These are phyloP conservation scores for Drechslerella stenobrocha DNA, from an alignment of 2,329 filamentous ascomycete species.

Conservation along the genomic window DNA sequence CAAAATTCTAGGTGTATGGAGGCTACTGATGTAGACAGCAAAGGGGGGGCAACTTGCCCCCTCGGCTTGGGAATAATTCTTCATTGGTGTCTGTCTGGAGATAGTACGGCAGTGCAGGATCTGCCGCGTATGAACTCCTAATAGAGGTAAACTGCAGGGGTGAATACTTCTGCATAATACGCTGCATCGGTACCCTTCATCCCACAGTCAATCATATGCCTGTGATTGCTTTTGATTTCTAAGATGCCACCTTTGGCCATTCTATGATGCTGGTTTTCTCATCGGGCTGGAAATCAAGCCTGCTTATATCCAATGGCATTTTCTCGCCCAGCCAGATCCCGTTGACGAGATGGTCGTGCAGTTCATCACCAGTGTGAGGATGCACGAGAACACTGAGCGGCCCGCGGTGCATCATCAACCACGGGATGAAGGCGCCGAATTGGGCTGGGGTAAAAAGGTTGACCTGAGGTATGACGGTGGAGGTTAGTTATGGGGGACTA, in stretches of 20 bases:
- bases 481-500: neutral
- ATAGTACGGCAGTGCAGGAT: too few species aligned
- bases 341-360: slow-evolving; percentile 66
- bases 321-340: slow-evolving; percentile 75
- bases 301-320: slow-evolving; percentile 63
- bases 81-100: too few species aligned
- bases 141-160: too few species aligned
- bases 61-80: neutral
- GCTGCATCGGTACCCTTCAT: too few species aligned
- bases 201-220: neutral
- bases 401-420: slow-evolving; percentile 79
- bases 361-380: slow-evolving; percentile 69
- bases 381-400: slow-evolving; percentile 78
- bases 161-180: too few species aligned
- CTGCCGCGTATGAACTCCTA: too few species aligned
- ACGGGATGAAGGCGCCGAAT: slow-evolving; percentile 85
- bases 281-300: slow-evolving; percentile 55
- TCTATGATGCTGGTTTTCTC: slow-evolving; percentile 53
- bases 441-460: slow-evolving; percentile 82
- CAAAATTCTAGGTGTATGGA: slow-evolving; percentile 32
- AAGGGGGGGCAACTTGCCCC: neutral
- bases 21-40: slow-evolving; percentile 36
- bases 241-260: slow-evolving; percentile 18
- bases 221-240: neutral
- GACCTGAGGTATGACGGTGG: slow-evolving; percentile 56